Percentiles rank a stretch among this genome's conserved stretches.
These are phyloP conservation scores for Blastobotrys chiropterorum DNA, from an alignment of 805 yeast species.

Conservation along the genomic window DNA sequence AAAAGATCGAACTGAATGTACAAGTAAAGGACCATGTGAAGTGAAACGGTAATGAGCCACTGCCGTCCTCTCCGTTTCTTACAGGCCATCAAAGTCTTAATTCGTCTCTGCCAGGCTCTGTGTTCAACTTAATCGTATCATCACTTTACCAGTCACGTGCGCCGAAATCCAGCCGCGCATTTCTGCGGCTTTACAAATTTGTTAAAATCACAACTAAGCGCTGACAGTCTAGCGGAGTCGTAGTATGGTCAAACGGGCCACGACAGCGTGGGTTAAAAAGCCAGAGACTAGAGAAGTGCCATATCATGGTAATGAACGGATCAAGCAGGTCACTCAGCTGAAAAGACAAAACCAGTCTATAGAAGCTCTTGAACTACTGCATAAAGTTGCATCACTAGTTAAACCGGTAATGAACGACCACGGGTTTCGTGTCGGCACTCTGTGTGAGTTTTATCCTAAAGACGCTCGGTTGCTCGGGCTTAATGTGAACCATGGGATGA, in stretches of 20 bases:
- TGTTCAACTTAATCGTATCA: too few relatives aligned
- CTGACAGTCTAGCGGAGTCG: too few relatives aligned
- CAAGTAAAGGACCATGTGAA: too few relatives aligned
- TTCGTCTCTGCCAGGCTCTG: too few relatives aligned
- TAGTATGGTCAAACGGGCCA: not conserved
- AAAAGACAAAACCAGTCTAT: conserved; percentile 43
- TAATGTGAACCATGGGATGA: conserved; percentile 72
- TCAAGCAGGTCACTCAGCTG: conserved; percentile 32
- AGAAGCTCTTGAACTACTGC: conserved; percentile 53
- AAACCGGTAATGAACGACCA: conserved; percentile 73
- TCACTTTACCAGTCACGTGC: too few relatives aligned
- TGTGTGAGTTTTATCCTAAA: conserved; percentile 81
- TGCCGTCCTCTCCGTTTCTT: too few relatives aligned
- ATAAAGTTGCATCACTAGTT: conserved; percentile 59
- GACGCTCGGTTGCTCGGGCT: conserved; percentile 62
- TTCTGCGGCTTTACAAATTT: not conserved
- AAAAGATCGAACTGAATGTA: too few relatives aligned
- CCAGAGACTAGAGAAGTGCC: not conserved
- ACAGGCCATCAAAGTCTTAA: too few relatives aligned
- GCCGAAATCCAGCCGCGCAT: not conserved
- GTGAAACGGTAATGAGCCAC: too few relatives aligned
- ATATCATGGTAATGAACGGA: not conserved
- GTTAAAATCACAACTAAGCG: too few relatives aligned
- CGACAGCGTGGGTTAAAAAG: not conserved
- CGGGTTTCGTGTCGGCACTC: conserved; percentile 55